Evolutionary conservation across 345 rosid genomes (phyloP).

Genomic region (Citrus hindsii): DNA sequence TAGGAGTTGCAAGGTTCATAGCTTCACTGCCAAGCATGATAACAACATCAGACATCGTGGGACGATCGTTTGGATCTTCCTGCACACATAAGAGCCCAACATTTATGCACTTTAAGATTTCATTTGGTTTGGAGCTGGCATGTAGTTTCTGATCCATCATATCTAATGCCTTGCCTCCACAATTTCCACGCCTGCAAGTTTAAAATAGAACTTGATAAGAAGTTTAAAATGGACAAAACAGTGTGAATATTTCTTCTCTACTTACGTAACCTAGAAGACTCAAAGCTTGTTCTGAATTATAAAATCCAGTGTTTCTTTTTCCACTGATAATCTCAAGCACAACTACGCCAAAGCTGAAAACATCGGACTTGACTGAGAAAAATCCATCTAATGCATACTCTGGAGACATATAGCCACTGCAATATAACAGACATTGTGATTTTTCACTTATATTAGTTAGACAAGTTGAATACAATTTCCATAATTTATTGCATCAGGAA

Average conservation of each 20-base stretch:
- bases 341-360: constrained; percentile 33
- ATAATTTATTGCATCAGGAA: too few species aligned
- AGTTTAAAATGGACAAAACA: neutral
- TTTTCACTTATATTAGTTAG: neutral
- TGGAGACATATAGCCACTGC: constrained; percentile 30
- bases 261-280: constrained; percentile 26
- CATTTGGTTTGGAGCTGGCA: constrained; percentile 19
- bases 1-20: constrained; percentile 39
- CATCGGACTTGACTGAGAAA: constrained; percentile 31
- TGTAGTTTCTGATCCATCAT: constrained; percentile 33
- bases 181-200: constrained; percentile 51
- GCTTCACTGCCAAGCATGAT: constrained; percentile 42
- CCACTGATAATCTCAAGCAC: constrained; percentile 33
- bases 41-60: constrained; percentile 45
- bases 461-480: neutral
- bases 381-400: constrained; percentile 22
- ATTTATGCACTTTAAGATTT: constrained; percentile 40
- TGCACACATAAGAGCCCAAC: constrained; percentile 59
- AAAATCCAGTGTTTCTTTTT: constrained; percentile 18
- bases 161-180: constrained; percentile 35
- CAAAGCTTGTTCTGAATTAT: neutral
- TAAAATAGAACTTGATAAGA: neutral
- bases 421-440: neutral
- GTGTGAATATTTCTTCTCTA: neutral
- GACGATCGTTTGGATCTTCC: constrained; percentile 55